Percentiles rank a stretch among this genome's conserved stretches.
Evolutionary conservation across 495 filamentous ascomycete species (phyloP).

Genomic region (Trichocladium antarcticum): DNA sequence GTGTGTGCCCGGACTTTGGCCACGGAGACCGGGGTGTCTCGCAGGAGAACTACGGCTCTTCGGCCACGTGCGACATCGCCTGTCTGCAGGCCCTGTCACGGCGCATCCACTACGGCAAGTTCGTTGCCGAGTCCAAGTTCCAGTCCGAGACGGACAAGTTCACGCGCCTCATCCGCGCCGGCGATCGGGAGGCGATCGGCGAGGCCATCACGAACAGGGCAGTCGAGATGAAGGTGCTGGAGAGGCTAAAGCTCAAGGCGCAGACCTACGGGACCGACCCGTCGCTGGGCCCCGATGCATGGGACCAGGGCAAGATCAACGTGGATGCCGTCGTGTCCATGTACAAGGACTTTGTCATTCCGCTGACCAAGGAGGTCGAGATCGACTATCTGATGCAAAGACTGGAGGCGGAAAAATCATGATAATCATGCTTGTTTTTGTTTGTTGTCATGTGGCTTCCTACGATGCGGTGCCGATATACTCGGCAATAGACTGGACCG

Average conservation of each 20-base stretch:
- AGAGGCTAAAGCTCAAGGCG: constrained; percentile 79
- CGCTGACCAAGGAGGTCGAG: constrained; percentile 92
- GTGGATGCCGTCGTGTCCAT: constrained; percentile 85
- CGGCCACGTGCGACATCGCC: constrained; percentile 81
- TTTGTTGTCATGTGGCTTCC: constrained; percentile 6
- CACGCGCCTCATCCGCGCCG: constrained; percentile 64
- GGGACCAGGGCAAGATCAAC: constrained; percentile 60
- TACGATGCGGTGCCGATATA: constrained; percentile 47
- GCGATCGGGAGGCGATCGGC: constrained; percentile 70
- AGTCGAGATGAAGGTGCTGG: constrained; percentile 87
- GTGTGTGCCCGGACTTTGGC: constrained; percentile 59
- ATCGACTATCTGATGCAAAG: constrained; percentile 96
- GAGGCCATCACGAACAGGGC: constrained; percentile 79
- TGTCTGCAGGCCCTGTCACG: constrained; percentile 86
- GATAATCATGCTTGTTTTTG: constrained; percentile 11
- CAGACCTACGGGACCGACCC: constrained; percentile 94
- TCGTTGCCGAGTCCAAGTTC: constrained; percentile 98
- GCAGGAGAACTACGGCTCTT: constrained; percentile 89
- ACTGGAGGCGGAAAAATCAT: constrained; percentile 41
- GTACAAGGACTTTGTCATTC: constrained; percentile 94
- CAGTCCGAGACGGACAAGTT: constrained; percentile 68
- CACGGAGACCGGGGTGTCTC: constrained; percentile 70
- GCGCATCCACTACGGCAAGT: constrained; percentile 95
- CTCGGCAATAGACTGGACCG: constrained; percentile 58
- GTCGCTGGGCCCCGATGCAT: constrained; percentile 21